These are phyloP conservation scores for Yamadazyma phyllophila DNA, from an alignment of 805 yeast genomes.

Conservation along the genomic window DNA sequence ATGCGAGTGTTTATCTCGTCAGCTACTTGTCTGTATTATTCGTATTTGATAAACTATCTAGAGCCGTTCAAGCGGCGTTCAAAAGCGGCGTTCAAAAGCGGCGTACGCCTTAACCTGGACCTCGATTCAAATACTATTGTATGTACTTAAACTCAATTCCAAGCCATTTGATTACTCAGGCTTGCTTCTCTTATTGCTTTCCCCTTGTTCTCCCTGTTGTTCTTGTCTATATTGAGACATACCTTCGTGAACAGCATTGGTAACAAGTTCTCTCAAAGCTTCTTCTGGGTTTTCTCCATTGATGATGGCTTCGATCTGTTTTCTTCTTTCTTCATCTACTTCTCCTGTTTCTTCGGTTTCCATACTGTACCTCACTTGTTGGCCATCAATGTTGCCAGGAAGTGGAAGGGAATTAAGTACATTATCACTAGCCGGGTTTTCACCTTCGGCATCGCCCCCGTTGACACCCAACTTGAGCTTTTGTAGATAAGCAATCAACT, in stretches of 20 bases:
- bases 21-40: no score
- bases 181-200: slow-evolving; percentile 20
- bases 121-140: no score
- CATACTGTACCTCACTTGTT: slow-evolving; percentile 57
- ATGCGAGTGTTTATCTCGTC: no score
- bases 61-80: no score
- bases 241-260: slow-evolving; percentile 63
- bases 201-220: slow-evolving; percentile 10
- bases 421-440: background rate
- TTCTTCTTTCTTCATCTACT: slow-evolving; percentile 49
- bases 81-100: no score
- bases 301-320: slow-evolving; percentile 65
- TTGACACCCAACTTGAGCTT: slow-evolving; percentile 15
- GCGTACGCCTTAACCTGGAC: no score
- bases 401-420: slow-evolving; percentile 24
- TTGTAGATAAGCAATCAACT: slow-evolving; percentile 62
- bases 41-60: no score
- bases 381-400: slow-evolving; percentile 41
- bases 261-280: slow-evolving; percentile 64
- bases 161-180: background rate
- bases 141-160: no score
- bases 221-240: slow-evolving; percentile 29
- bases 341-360: slow-evolving; percentile 34
- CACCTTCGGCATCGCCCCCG: background rate
- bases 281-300: slow-evolving; percentile 81